A percentile compares a stretch with the other conserved stretches of the same genome.
phyloP scores from a whole-genome alignment of 192 early-diverging fungal genomes.

The Entomortierella parvispora region DNA sequence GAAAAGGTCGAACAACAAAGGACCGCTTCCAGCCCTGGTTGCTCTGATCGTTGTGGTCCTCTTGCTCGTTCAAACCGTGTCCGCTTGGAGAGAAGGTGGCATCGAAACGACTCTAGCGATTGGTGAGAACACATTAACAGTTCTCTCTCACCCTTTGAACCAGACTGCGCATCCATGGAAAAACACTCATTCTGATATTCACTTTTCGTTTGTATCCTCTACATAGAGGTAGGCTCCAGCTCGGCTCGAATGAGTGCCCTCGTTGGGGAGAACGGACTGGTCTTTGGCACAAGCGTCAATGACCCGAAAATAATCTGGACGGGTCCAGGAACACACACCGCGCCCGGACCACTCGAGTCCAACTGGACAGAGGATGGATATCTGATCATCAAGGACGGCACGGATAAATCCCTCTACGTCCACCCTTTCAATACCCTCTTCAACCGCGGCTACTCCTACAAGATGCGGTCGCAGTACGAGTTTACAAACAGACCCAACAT shows the following conservation, averaged over 20 bases:
- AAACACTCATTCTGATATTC: conserved; percentile 3
- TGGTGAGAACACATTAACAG: neutral
- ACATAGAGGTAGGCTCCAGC: conserved; percentile 16
- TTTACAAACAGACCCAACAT: neutral
- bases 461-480: neutral
- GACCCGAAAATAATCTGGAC: conserved; percentile 14
- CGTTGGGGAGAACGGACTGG: conserved; percentile 6
- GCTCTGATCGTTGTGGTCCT: too few species aligned
- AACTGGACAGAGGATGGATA: conserved; percentile 23
- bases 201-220: neutral
- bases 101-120: neutral
- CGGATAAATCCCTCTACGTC: conserved; percentile 8
- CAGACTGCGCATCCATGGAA: neutral
- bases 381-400: conserved; percentile 14
- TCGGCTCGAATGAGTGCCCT: conserved; percentile 14
- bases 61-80: too few species aligned
- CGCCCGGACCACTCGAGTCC: conserved; percentile 6
- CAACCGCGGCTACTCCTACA: conserved; percentile 2
- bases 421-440: conserved; percentile 21
- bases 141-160: neutral
- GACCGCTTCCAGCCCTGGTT: too few species aligned
- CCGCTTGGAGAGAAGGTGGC: neutral
- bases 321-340: conserved; percentile 16
- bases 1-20: too few species aligned
- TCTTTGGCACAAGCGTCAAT: neutral